These are phyloP conservation scores for Phytophthora tentaculata DNA, from an alignment of 352 stramenopile genomes.

Conservation along the genomic window DNA sequence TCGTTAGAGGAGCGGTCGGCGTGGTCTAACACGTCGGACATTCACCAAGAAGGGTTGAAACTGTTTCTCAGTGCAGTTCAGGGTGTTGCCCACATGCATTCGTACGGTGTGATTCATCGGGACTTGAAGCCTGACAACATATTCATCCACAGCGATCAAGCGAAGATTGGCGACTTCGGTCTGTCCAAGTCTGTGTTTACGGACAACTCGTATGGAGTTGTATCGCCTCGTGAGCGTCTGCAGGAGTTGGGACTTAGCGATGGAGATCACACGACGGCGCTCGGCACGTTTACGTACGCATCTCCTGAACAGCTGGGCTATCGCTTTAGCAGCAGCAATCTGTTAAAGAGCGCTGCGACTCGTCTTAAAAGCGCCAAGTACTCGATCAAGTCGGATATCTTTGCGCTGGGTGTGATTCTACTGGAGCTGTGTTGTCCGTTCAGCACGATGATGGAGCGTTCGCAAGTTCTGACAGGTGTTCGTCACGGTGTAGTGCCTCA, in stretches of 20 bases:
- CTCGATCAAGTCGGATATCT: slow-evolving; percentile 88
- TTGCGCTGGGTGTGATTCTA: slow-evolving; percentile 82
- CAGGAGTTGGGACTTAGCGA: slow-evolving; percentile 35
- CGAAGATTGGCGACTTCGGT: slow-evolving; percentile 77
- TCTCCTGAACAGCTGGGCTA: slow-evolving; percentile 88
- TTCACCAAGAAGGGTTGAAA: slow-evolving; percentile 66
- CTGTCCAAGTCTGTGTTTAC: slow-evolving; percentile 66
- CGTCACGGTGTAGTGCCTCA: slow-evolving; percentile 83
- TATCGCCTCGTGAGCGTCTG: slow-evolving; percentile 29
- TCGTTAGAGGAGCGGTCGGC: slow-evolving; percentile 57
- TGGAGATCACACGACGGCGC: slow-evolving; percentile 75
- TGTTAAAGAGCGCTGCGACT: slow-evolving; percentile 46
- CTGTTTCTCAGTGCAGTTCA: slow-evolving; percentile 70
- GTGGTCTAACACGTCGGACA: slow-evolving; percentile 43
- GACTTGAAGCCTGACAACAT: slow-evolving; percentile 82
- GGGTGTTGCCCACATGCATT: slow-evolving; percentile 82
- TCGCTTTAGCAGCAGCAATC: slow-evolving; percentile 49
- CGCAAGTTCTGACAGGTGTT: slow-evolving; percentile 80
- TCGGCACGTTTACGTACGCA: slow-evolving; percentile 86
- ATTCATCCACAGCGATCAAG: slow-evolving; percentile 66
- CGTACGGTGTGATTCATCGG: slow-evolving; percentile 72
- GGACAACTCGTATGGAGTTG: slow-evolving; percentile 29
- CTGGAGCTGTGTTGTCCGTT: slow-evolving; percentile 87
- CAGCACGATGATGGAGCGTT: slow-evolving; percentile 87
- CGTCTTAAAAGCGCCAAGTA: slow-evolving; percentile 79